Conservation (phyloP, 129 eudicot species). For the Pulicaria dysenterica region DNA sequence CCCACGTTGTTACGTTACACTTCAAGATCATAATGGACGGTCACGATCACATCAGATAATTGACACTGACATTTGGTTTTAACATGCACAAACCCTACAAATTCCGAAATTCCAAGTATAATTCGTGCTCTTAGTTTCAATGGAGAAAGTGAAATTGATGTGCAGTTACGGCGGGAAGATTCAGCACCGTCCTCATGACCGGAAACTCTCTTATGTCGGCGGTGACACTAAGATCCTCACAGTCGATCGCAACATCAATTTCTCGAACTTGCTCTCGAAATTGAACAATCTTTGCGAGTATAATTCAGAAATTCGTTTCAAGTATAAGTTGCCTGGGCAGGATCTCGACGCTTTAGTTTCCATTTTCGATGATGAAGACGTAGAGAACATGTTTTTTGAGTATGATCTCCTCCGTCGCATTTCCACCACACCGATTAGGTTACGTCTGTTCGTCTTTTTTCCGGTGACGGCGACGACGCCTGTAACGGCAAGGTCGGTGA, state of each 20-base stretch:
- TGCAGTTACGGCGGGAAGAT: slow-evolving; percentile 81
- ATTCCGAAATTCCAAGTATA: background rate
- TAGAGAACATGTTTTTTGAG: slow-evolving; percentile 70
- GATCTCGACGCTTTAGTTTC: slow-evolving; percentile 67
- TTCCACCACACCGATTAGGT: slow-evolving; percentile 46
- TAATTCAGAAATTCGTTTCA: slow-evolving; percentile 36
- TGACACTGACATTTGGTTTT: slow-evolving; percentile 2
- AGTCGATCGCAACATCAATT: slow-evolving; percentile 57
- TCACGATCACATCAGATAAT: slow-evolving; percentile 28
- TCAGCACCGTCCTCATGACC: slow-evolving; percentile 47
- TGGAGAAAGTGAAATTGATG: slow-evolving; percentile 62
- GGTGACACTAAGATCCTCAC: slow-evolving; percentile 74
- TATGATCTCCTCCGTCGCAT: slow-evolving; percentile 56
- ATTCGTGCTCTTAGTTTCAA: background rate
- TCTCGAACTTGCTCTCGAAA: slow-evolving; percentile 41
- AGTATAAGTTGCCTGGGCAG: slow-evolving; percentile 73
- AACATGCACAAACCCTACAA: slow-evolving; percentile 38
- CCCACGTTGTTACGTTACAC: slow-evolving; percentile 32
- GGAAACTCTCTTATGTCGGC: slow-evolving; percentile 62
- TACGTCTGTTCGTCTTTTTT: slow-evolving; percentile 54
- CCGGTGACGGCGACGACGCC: slow-evolving; percentile 27
- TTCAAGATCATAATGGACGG: slow-evolving; percentile 42
- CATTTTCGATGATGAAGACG: slow-evolving; percentile 66
- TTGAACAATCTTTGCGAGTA: slow-evolving; percentile 41
- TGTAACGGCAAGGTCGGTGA: slow-evolving; percentile 33